Evolutionary conservation across 768 basidiomycete genomes (phyloP), one percentile per base, ranked within the genome.

Genomic region (Pleurotus cornucopiae): DNA sequence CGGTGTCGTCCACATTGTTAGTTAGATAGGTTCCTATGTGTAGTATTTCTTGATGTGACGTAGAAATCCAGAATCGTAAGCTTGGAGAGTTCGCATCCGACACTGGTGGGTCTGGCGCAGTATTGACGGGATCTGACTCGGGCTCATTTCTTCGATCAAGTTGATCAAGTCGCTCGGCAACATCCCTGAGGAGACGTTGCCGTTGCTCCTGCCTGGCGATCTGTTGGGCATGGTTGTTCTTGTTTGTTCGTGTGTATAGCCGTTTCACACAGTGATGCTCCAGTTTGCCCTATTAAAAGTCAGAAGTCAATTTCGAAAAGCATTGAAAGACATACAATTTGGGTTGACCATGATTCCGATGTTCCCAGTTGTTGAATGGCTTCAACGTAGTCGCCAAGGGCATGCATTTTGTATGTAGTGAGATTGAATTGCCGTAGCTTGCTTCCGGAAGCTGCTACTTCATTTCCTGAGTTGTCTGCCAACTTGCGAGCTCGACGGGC

Each of bases 181-280:
- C 26, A 30, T 1, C 9, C 26, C 26, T 30, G 5, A 56, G 40
- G 4, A 49, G 57, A 5, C 46, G 49, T 20, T 61, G 57, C 3
- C 60, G 56, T 7, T 59, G 46, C 37, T 63, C 54, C 13, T 57
- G 52, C 7, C 41, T 59, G 0, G 66, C 67, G 20, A 75, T 71
- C 23, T 69, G 66, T 1, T 34, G 23, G 0, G 44, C 61, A 18
- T 60, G 56, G n/a, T 63, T 51, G 25, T 61, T 68, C 57, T 74
- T 74, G 63, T 71, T 74, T 0, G 68, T 72, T 0, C 61, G 51
- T 0, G 58, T 41, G 43, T 74, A 78, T 14, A 69, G 68, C 0
- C 57, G 47, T 61, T 79, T 78, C 18, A 72, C 66, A 0, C 57
- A 56, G 0, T 62, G 59, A 56, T 79, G 78, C 44, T 75, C 69